These are phyloP conservation scores for Coemansia sp. DNA, from an alignment of 192 early-diverging fungal species.

Conservation along the genomic window DNA sequence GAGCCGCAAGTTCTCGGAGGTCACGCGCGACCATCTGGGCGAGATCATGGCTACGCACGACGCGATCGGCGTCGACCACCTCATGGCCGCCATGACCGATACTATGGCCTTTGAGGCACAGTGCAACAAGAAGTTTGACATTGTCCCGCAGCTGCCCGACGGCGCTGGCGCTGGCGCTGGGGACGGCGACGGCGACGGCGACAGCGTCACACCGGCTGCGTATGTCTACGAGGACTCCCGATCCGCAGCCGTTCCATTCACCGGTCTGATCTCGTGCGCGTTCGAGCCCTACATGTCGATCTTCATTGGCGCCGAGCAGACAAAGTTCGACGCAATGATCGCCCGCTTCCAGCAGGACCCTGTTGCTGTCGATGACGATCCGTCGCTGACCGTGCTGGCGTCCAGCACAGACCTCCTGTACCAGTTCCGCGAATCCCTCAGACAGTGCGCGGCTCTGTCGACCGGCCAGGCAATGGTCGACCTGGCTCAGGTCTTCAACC, in stretches of 20 bases:
- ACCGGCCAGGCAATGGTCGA: slow-evolving; percentile 86
- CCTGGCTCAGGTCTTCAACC: slow-evolving; percentile 76
- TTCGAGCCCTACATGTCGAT: slow-evolving; percentile 88
- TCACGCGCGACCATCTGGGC: slow-evolving; percentile 67
- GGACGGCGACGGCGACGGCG: background rate
- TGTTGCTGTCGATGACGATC: slow-evolving; percentile 53
- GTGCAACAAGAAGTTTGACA: slow-evolving; percentile 69
- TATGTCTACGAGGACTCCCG: slow-evolving; percentile 19
- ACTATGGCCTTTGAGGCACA: slow-evolving; percentile 93
- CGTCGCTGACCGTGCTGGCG: slow-evolving; percentile 65
- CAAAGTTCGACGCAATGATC: slow-evolving; percentile 56
- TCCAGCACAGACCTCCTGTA: slow-evolving; percentile 92
- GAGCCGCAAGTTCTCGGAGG: slow-evolving; percentile 76
- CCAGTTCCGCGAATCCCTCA: slow-evolving; percentile 86
- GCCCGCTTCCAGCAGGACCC: slow-evolving; percentile 50
- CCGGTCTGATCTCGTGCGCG: slow-evolving; percentile 71
- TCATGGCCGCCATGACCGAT: slow-evolving; percentile 74
- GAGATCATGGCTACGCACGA: slow-evolving; percentile 63
- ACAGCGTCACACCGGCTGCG: background rate
- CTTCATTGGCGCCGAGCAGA: slow-evolving; percentile 87
- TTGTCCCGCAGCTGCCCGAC: slow-evolving; percentile 11
- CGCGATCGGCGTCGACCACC: slow-evolving; percentile 65
- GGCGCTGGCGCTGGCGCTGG: no score
- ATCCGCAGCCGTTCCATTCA: slow-evolving; percentile 53
- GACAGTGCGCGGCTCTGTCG: slow-evolving; percentile 81